Conservation (phyloP, 306 rosid genomes). For the Dicorynia guianensis region DNA sequence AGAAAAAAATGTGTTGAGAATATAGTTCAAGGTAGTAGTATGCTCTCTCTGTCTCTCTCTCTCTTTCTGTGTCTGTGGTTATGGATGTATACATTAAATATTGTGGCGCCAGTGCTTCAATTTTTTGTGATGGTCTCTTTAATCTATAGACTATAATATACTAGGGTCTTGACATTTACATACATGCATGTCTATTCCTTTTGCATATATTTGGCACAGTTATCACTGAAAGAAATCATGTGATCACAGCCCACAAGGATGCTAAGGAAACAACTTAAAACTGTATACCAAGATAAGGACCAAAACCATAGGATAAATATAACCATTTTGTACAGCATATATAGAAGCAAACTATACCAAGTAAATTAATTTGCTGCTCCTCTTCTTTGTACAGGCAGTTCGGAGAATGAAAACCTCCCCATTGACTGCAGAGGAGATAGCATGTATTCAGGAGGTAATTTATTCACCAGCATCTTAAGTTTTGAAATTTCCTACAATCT, state of each 20-base stretch:
- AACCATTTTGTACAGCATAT: no score
- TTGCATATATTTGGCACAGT: background rate
- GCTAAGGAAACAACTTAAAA: no score
- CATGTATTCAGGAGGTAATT: constrained; percentile 82
- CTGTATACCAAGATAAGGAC: no score
- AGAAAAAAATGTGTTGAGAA: constrained; percentile 11
- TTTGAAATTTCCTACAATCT: constrained; percentile 4
- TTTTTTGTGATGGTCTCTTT: background rate
- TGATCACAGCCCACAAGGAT: no score
- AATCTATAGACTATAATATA: no score
- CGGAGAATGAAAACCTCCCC: constrained; percentile 94
- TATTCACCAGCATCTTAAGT: constrained; percentile 34
- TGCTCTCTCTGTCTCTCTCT: no score
- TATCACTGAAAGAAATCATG: no score
- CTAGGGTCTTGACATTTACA: background rate
- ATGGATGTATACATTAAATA: constrained; percentile 12
- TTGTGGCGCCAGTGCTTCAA: background rate
- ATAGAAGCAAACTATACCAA: no score
- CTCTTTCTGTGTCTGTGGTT: background rate
- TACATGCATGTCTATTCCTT: background rate
- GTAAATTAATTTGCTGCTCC: constrained; percentile 8
- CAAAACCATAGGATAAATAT: no score
- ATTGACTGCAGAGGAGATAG: constrained; percentile 78
- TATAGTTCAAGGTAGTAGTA: background rate
- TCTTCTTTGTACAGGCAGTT: constrained; percentile 71